These are phyloP conservation scores for Ustilago loliicola DNA, from an alignment of 1,284 basidiomycete species.

Conservation along the genomic window DNA sequence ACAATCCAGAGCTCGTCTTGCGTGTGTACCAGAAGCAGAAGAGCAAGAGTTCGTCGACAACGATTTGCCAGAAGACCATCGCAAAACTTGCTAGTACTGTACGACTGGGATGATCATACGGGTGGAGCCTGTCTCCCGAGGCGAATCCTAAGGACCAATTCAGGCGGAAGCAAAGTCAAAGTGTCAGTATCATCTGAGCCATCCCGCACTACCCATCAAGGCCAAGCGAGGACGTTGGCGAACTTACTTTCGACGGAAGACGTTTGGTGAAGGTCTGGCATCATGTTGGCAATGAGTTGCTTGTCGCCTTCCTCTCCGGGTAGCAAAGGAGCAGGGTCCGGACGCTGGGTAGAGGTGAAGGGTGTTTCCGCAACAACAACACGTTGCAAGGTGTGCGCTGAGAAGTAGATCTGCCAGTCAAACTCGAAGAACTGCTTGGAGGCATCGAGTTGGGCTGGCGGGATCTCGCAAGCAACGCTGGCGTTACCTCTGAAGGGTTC, in stretches of 20 bases:
- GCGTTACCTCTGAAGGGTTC: conserved; percentile 6
- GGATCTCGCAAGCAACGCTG: conserved; percentile 19
- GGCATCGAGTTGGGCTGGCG: conserved; percentile 5
- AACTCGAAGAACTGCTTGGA: conserved; percentile 18
- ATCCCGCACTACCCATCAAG: not conserved
- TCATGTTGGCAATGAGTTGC: conserved; percentile 13
- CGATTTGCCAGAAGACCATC: not conserved
- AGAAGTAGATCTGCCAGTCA: conserved; percentile 24
- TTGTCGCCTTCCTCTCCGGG: conserved; percentile 10
- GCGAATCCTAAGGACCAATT: not conserved
- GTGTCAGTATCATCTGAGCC: not conserved
- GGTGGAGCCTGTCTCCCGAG: conserved; percentile 19
- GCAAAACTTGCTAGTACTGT: not conserved
- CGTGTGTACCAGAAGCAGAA: conserved; percentile 26
- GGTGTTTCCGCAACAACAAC: conserved; percentile 4
- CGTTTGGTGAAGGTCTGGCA: not conserved
- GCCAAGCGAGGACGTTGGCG: not conserved
- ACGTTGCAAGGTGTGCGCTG: conserved; percentile 13
- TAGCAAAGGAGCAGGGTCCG: conserved; percentile 1
- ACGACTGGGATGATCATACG: conserved; percentile 6
- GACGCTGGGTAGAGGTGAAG: not conserved
- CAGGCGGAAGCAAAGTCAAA: not conserved
- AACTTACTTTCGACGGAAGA: not conserved
- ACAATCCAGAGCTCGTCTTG: conserved; percentile 13
- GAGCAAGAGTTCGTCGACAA: conserved; percentile 11